Evolutionary conservation across 768 basidiomycete species (phyloP).

Genomic region (Mycena galopus): DNA sequence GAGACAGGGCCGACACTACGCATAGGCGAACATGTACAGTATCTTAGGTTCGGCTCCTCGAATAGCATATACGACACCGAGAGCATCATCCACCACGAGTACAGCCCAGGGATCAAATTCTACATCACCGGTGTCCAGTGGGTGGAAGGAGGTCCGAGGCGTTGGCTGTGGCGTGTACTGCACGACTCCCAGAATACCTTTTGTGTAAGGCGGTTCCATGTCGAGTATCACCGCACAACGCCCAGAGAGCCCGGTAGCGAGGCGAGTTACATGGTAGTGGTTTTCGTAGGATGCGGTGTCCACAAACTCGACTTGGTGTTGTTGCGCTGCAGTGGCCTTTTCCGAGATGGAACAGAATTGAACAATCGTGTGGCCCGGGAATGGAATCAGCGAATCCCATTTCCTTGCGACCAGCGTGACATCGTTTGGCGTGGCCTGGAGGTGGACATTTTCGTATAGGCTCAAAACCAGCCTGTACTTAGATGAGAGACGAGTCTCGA

Average conservation of each 20-base stretch:
- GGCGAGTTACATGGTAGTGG: neutral
- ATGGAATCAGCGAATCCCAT: neutral
- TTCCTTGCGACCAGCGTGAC: neutral
- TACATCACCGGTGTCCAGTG: slow-evolving; percentile 1
- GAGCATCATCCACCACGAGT: slow-evolving; percentile 22
- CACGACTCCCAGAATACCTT: neutral
- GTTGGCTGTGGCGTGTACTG: slow-evolving; percentile 1
- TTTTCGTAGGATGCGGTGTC: neutral
- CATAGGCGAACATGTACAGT: slow-evolving; percentile 19
- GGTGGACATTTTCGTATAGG: neutral
- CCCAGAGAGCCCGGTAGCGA: neutral
- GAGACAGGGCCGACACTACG: too few relatives aligned
- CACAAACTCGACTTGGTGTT: neutral
- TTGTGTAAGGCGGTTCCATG: neutral
- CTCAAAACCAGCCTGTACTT: too few relatives aligned
- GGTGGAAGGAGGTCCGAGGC: neutral
- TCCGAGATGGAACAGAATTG: slow-evolving; percentile 10
- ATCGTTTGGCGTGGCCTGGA: neutral
- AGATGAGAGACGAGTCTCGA: too few relatives aligned
- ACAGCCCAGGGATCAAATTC: slow-evolving; percentile 5
- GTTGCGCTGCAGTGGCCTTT: neutral
- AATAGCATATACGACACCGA: slow-evolving; percentile 21
- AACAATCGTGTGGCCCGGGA: neutral
- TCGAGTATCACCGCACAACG: neutral
- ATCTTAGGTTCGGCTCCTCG: neutral